Percentiles rank a stretch among this genome's conserved stretches.
Evolutionary conservation across 2,329 filamentous ascomycete genomes (phyloP).

Genomic region (Dactylonectria macrodidyma): DNA sequence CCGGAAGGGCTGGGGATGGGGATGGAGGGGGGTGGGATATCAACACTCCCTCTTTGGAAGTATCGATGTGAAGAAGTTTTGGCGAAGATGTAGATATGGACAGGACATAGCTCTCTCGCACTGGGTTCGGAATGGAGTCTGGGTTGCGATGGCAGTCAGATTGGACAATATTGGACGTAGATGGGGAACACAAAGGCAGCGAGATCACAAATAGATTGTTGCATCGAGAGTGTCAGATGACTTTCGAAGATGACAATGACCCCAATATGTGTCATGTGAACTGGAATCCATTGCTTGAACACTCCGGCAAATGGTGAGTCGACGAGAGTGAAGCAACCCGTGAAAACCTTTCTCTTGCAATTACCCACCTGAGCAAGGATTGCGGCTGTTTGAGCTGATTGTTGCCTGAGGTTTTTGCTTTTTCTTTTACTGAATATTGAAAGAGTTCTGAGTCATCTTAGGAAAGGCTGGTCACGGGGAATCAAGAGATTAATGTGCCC

Average conservation of each 20-base stretch:
- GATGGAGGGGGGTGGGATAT: slow-evolving; percentile 25
- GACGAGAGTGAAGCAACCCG: background rate
- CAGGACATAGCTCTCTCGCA: slow-evolving; percentile 12
- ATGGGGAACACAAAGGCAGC: background rate
- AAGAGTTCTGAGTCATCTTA: too few relatives aligned
- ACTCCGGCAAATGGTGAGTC: background rate
- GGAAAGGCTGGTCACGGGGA: too few relatives aligned
- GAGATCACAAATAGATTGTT: background rate
- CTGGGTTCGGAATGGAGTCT: slow-evolving; percentile 23
- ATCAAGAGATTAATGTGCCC: too few relatives aligned
- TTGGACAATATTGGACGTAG: background rate
- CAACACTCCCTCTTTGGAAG: slow-evolving; percentile 33
- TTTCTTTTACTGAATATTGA: too few relatives aligned
- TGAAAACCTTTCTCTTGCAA: background rate
- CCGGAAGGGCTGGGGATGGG: slow-evolving; percentile 12
- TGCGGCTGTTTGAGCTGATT: too few relatives aligned
- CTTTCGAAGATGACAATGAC: background rate
- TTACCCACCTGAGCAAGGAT: too few relatives aligned
- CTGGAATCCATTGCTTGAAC: background rate
- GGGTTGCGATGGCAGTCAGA: background rate
- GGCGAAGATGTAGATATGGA: slow-evolving; percentile 1
- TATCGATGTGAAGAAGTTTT: slow-evolving; percentile 9
- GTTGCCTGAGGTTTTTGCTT: background rate
- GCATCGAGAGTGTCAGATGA: background rate
- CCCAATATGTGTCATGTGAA: background rate